Base-by-base conservation (phyloP, 2,329 filamentous ascomycete genomes). In the Penicillium sp. region DNA sequence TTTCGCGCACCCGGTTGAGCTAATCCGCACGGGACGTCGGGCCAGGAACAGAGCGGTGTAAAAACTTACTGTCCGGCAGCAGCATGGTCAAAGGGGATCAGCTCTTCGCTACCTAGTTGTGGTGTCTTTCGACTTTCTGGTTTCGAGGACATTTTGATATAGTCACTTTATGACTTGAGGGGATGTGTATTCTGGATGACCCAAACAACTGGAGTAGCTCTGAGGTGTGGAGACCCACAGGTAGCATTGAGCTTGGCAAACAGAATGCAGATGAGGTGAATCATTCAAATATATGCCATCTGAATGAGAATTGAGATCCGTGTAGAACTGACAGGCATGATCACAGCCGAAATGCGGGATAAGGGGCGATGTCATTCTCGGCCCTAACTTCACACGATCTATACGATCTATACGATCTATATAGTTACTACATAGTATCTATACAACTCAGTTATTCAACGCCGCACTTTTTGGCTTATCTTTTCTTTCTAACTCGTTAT, bases 61-160 rank as follows among this genome's bases (percentile, higher is more conserved):
- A 35, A 35, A 49, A 76, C 79, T 75, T 74, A 83, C 80, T 82
- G 74, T 77, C 80, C 73, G 70, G 78, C 71, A 59, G 78, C 75
- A 62, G 72, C 74, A 70, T 79, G 77, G 53, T 77, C 74, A 60
- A 78, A 80, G n/a, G 72, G 73, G 23, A 78, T 71, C 51, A 79
- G 73, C 59, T 72, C 75, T 55, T 75, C 70, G 53, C 67, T 70
- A 54, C 75, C 73, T 44, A 78, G 64, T 56, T 70, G 70, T 38
- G 66, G 67, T 29, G 68, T 67, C 52, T 73, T 77, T 35, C 62
- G 61, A 61, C 64, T 70, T 33, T 72, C 71, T 17, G 73, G 63
- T 58, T 60, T 71, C 17, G 73, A 62, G 10, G 69, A 65, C 73
- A 76, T 77, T 36, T 57, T 65, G 58, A 53, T 63, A 35, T 1